Evolutionary conservation across 1,284 basidiomycete genomes (phyloP), one percentile per base, ranked within the genome.

Genomic region (Porogramme epimiltina): DNA sequence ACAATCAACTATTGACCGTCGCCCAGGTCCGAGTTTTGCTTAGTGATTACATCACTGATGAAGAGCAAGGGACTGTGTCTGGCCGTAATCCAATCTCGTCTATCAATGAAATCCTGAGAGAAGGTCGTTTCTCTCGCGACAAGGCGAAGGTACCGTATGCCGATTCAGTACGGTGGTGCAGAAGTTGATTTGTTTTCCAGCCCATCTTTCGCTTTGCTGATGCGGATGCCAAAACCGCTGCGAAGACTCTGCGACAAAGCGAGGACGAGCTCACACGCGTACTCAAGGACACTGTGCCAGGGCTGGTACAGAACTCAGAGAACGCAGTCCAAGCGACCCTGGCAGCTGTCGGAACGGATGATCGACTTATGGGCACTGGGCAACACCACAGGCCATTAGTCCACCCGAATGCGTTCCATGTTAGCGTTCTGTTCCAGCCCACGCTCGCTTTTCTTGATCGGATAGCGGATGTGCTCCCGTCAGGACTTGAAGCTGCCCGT

Each of bases 51-150:
- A 77, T 99, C 10, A 90, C 88, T 22, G 93, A 95, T 68, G 94
- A 96, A 62, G 87, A 91, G 53, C 85, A 87, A 67, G 87, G 87
- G 2, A 80, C 85, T 3, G 78, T 85, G 13, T 79, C 89, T 9
- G 85, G 89, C 5, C 79, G 93, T 37, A 95, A 95, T 66, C 89
- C 92, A 2, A 89, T 98, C 47, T 84, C 89, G 4, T 95, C 95
- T 2, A 92, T 99, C 69, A 98, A 97, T 63, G 96, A 98, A 63
- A 87, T 95, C 10, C 79, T 99, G 33, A 82, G 91, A n/a, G 90
- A 93, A 51, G 89, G 91, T 18, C 86, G 83, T 59, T 84, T 88
- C 55, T 77, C 75, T 16, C 79, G 93, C 54, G 93, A 96, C 62
- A 88, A 79, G 66, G 75, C 81, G 51, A 94, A 93, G 77, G 93